Conservation (phyloP, 208 protist species). For the Leishmania martiniquensis region DNA sequence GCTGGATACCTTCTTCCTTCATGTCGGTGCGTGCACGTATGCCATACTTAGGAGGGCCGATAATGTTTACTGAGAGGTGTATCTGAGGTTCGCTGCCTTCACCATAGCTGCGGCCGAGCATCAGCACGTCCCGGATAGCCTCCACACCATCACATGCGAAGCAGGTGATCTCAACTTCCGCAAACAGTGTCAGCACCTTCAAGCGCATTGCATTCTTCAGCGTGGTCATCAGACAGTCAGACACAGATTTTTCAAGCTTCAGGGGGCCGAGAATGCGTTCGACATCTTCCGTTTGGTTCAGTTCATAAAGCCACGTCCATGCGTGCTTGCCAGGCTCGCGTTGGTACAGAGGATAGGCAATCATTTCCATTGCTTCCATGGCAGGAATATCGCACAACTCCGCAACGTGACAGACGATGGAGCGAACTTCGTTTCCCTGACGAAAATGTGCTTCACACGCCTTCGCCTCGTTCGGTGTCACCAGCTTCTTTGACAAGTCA, state of each 20-base stretch:
- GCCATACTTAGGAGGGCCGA: conserved; percentile 97
- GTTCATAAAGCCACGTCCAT: conserved; percentile 75
- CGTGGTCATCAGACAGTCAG: conserved; percentile 74
- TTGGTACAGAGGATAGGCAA: conserved; percentile 97
- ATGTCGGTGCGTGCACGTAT: conserved; percentile 93
- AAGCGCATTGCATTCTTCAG: conserved; percentile 84
- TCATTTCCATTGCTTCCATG: conserved; percentile 88
- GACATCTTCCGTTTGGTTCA: conserved; percentile 73
- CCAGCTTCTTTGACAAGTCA: conserved; percentile 98
- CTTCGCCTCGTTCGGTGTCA: conserved; percentile 95
- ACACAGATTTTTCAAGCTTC: conserved; percentile 62
- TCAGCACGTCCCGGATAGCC: conserved; percentile 96
- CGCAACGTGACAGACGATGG: conserved; percentile 97
- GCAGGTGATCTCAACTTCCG: conserved; percentile 98
- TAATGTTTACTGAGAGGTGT: conserved; percentile 93
- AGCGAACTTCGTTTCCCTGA: conserved; percentile 96
- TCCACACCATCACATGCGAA: conserved; percentile 98
- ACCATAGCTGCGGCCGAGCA: conserved; percentile 84
- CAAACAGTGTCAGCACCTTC: conserved; percentile 91
- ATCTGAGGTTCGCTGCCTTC: conserved; percentile 76
- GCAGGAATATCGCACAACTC: conserved; percentile 70
- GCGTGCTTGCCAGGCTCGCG: conserved; percentile 76
- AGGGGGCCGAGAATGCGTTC: conserved; percentile 75
- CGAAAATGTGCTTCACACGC: conserved; percentile 95
- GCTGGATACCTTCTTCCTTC: conserved; percentile 91